Evolutionary conservation across 2,329 filamentous ascomycete genomes (phyloP).

Genomic region (Lasiodiplodia sp.): DNA sequence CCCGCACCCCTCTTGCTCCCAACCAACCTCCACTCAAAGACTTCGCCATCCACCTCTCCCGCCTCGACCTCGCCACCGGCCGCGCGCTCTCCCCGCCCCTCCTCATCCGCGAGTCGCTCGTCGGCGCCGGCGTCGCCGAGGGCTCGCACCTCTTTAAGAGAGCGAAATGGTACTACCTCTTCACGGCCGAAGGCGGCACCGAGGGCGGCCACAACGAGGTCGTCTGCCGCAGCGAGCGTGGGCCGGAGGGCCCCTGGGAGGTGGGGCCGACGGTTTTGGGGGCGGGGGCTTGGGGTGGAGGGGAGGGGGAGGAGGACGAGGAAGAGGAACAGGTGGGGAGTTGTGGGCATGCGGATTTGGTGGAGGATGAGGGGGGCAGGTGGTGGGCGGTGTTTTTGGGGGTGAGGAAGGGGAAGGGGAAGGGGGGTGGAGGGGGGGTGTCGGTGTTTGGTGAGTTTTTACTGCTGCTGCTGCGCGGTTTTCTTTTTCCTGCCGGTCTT

Average conservation of each 20-base stretch:
- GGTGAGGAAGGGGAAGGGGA: constrained; percentile 52
- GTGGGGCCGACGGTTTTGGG: constrained; percentile 58
- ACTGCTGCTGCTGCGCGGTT: not conserved
- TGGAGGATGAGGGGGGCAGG: constrained; percentile 53
- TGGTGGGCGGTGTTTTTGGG: constrained; percentile 61
- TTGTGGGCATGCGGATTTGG: constrained; percentile 59
- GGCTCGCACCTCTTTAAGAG: constrained; percentile 47
- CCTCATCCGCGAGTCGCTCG: constrained; percentile 39
- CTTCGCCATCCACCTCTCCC: constrained; percentile 59
- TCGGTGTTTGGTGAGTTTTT: constrained; percentile 52
- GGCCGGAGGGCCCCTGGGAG: constrained; percentile 66
- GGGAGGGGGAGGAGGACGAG: constrained; percentile 23
- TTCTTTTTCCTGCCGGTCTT: not conserved
- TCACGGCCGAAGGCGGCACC: constrained; percentile 57
- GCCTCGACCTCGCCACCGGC: constrained; percentile 54
- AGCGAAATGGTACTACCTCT: constrained; percentile 46
- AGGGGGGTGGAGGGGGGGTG: constrained; percentile 44
- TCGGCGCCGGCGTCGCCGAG: constrained; percentile 54
- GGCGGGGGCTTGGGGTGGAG: constrained; percentile 53
- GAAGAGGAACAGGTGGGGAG: constrained; percentile 57
- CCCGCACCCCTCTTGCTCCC: constrained; percentile 38
- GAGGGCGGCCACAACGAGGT: constrained; percentile 65
- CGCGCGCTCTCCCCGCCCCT: constrained; percentile 29
- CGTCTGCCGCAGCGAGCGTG: constrained; percentile 50
- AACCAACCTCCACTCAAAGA: constrained; percentile 43